Conservation (phyloP, 2,329 filamentous ascomycete genomes). For the Zymoseptoria brevis region DNA sequence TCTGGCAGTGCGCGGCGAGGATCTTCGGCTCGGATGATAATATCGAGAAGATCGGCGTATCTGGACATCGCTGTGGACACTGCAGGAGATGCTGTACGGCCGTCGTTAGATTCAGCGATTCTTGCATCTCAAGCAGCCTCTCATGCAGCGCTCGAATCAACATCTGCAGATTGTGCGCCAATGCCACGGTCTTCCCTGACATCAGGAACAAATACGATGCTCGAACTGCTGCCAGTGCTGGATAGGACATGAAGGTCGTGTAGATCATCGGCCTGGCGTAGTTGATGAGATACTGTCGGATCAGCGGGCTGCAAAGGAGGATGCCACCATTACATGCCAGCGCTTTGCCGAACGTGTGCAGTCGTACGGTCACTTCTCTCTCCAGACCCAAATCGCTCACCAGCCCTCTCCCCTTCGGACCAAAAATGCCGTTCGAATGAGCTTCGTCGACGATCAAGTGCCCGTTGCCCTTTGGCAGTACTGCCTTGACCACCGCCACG, state of each 20-base stretch:
- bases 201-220: conserved; percentile 51
- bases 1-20: conserved; percentile 54
- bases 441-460: conserved; percentile 62
- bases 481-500: conserved; percentile 47
- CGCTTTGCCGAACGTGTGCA: conserved; percentile 62
- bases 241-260: conserved; percentile 60
- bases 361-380: conserved; percentile 46
- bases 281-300: conserved; percentile 61
- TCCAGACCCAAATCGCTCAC: conserved; percentile 52
- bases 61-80: conserved; percentile 34
- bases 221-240: conserved; percentile 51
- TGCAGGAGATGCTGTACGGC: conserved; percentile 17
- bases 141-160: conserved; percentile 41
- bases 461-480: conserved; percentile 51
- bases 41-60: conserved; percentile 58
- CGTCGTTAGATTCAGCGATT: conserved; percentile 22
- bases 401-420: conserved; percentile 48
- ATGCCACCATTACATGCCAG: conserved; percentile 59
- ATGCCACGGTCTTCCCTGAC: conserved; percentile 39
- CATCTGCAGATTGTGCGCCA: conserved; percentile 39
- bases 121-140: conserved; percentile 35
- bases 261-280: conserved; percentile 70
- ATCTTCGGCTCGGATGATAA: conserved; percentile 51
- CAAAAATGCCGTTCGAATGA: conserved; percentile 57
- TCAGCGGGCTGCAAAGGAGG: conserved; percentile 53